phyloP scores from a whole-genome alignment of 139 green algal genomes.

The Picochlorum sp. region DNA sequence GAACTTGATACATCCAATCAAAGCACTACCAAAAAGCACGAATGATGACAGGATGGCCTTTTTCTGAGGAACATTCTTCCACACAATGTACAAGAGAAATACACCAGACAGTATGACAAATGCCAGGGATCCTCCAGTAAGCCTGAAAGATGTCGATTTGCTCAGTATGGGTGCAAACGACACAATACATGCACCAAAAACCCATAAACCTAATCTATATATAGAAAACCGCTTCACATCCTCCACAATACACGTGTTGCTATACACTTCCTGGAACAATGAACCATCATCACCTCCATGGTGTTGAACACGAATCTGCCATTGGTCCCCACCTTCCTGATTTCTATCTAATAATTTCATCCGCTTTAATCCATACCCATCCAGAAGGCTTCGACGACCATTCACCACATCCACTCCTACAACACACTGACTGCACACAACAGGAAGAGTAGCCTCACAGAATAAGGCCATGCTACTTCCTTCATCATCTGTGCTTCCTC shows the following conservation, averaged over 20 bases:
- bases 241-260: not conserved
- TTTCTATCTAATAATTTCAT: no score
- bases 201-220: not conserved
- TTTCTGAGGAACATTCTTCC: conserved; percentile 35
- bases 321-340: no score
- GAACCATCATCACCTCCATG: no score
- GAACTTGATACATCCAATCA: conserved; percentile 23
- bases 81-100: conserved; percentile 40
- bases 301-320: no score
- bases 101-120: conserved; percentile 35
- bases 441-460: no score
- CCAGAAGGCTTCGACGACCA: no score
- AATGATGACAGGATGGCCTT: conserved; percentile 18
- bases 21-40: conserved; percentile 27
- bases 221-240: conserved; percentile 6
- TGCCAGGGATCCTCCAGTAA: conserved; percentile 32
- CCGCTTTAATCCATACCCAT: no score
- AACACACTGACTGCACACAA: no score
- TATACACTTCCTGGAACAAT: no score
- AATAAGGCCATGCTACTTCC: no score
- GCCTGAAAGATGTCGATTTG: conserved; percentile 24
- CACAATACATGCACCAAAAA: conserved; percentile 16
- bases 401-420: no score
- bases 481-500: no score
- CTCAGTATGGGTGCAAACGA: conserved; percentile 8